Percentiles rank a stretch among this genome's conserved stretches.
Conservation (phyloP, 352 stramenopile species). For the Pythium brassicae region DNA sequence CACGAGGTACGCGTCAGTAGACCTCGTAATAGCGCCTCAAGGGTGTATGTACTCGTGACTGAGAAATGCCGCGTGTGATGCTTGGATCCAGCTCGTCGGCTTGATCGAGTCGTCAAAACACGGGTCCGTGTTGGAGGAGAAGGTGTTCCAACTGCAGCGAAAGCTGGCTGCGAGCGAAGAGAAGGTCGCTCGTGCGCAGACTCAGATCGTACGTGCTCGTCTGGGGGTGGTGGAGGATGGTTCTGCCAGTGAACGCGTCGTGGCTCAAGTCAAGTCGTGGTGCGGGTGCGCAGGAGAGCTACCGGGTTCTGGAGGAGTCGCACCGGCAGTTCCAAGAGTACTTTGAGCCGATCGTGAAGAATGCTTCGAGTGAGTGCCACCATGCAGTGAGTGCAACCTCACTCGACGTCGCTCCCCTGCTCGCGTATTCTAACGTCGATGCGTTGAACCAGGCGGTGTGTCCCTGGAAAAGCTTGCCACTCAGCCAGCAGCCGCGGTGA, state of each 20-base stretch:
- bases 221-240: no score
- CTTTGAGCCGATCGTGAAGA: constrained; percentile 44
- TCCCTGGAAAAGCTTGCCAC: constrained; percentile 36
- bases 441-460: constrained; percentile 20
- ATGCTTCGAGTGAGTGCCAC: constrained; percentile 30
- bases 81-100: constrained; percentile 38
- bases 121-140: constrained; percentile 58
- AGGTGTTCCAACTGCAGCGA: constrained; percentile 42
- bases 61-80: not conserved
- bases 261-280: not conserved
- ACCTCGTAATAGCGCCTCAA: no score
- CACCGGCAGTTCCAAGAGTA: constrained; percentile 43
- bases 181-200: constrained; percentile 32
- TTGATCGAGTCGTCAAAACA: constrained; percentile 65
- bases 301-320: constrained; percentile 32
- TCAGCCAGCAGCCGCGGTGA: constrained; percentile 37
- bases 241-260: no score
- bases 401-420: not conserved
- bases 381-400: not conserved
- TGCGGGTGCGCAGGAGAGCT: constrained; percentile 24
- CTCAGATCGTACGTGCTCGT: constrained; percentile 40
- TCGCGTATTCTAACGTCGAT: not conserved
- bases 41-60: no score
- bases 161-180: constrained; percentile 58
- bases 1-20: constrained; percentile 32